phyloP scores from a whole-genome alignment of 768 basidiomycete species.

The Chalciporus sphaerocephalus region DNA sequence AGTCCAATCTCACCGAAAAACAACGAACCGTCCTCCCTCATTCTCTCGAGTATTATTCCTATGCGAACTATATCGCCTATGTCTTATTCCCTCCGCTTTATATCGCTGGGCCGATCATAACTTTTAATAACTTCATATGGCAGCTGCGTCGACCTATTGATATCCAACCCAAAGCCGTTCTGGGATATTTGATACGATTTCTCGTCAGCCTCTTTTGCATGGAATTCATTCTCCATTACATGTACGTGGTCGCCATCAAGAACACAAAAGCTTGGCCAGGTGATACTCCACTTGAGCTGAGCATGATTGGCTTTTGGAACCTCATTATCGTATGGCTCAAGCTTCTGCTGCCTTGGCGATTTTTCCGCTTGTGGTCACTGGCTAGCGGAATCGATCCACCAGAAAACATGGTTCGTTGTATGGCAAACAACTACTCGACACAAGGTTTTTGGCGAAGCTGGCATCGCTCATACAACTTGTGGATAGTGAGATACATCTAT shows the following conservation, averaged over 20 bases:
- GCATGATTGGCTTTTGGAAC: constrained; percentile 97
- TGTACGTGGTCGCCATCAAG: constrained; percentile 97
- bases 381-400: constrained; percentile 87
- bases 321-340: constrained; percentile 95
- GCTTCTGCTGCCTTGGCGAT: constrained; percentile 93
- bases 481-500: constrained; percentile 93
- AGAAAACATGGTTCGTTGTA: constrained; percentile 98
- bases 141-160: constrained; percentile 67
- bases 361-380: constrained; percentile 93
- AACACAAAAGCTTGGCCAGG: constrained; percentile 80
- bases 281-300: constrained; percentile 71
- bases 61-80: constrained; percentile 75
- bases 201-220: constrained; percentile 69
- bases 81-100: constrained; percentile 91
- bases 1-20: constrained; percentile 45
- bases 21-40: constrained; percentile 57
- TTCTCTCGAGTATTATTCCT: constrained; percentile 55
- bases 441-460: constrained; percentile 94
- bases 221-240: constrained; percentile 88
- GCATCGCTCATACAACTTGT: constrained; percentile 96
- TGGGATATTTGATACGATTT: constrained; percentile 70
- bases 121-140: constrained; percentile 93
- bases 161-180: constrained; percentile 37
- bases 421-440: constrained; percentile 94
- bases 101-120: constrained; percentile 93